phyloP scores from a whole-genome alignment of 2,329 filamentous ascomycete genomes.

The Helicocarpus griseus region DNA sequence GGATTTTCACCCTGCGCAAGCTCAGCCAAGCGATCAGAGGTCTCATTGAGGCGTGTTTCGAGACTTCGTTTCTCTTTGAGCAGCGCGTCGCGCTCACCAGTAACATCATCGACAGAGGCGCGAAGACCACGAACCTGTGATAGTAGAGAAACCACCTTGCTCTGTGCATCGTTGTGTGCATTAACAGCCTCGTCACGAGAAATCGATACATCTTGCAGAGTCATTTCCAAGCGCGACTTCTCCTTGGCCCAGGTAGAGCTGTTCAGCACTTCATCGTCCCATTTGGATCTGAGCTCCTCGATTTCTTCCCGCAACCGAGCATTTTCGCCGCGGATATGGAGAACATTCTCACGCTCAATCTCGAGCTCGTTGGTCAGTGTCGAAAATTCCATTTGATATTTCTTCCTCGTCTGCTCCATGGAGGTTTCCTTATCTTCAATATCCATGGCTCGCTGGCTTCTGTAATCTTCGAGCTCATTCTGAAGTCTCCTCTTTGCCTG shows the following conservation, averaged over 20 bases:
- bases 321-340: slow-evolving; percentile 77
- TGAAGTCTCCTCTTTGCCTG: slow-evolving; percentile 92
- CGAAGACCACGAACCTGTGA: slow-evolving; percentile 81
- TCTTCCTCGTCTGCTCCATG: slow-evolving; percentile 94
- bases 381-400: slow-evolving; percentile 90
- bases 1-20: slow-evolving; percentile 77
- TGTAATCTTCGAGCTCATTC: slow-evolving; percentile 95
- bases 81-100: slow-evolving; percentile 74
- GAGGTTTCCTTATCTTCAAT: slow-evolving; percentile 94
- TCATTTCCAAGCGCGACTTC: slow-evolving; percentile 83
- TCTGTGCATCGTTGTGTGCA: slow-evolving; percentile 89
- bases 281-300: slow-evolving; percentile 87
- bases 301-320: slow-evolving; percentile 86
- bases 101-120: slow-evolving; percentile 73
- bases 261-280: slow-evolving; percentile 96
- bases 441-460: slow-evolving; percentile 87
- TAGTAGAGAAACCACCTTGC: slow-evolving; percentile 81
- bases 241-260: slow-evolving; percentile 98
- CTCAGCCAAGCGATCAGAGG: slow-evolving; percentile 79
- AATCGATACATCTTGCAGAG: slow-evolving; percentile 74
- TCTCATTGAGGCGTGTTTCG: slow-evolving; percentile 75
- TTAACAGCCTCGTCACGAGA: slow-evolving; percentile 90
- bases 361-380: slow-evolving; percentile 86
- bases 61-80: slow-evolving; percentile 83
- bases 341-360: slow-evolving; percentile 78